Conservation (phyloP, 2,329 filamentous ascomycete species). For the Cryphonectria parasitica region DNA sequence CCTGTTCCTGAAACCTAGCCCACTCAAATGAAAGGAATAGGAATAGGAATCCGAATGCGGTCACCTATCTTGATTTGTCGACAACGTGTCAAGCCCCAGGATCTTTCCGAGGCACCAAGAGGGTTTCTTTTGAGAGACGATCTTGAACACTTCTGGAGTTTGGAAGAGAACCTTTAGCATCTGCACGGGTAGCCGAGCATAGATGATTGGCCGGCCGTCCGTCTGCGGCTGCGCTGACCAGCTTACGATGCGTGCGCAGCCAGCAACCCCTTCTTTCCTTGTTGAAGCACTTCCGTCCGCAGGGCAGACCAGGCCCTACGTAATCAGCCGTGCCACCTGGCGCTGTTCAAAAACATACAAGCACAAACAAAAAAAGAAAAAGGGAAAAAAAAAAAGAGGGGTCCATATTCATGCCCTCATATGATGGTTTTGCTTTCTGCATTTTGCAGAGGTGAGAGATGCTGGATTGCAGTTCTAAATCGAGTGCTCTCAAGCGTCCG, state of each 20-base stretch:
- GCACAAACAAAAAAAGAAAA: neutral
- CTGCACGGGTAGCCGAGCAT: neutral
- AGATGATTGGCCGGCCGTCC: neutral
- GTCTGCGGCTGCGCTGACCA: neutral
- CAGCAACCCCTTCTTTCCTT: neutral
- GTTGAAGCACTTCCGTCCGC: constrained; percentile 13
- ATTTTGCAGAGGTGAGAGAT: neutral
- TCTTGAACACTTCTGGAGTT: constrained; percentile 1
- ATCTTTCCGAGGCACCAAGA: neutral
- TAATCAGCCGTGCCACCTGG: constrained; percentile 6
- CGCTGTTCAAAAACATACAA: neutral
- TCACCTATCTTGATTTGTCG: neutral
- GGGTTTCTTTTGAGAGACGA: neutral
- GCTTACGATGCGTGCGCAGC: neutral
- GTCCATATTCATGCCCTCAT: neutral
- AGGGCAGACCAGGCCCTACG: constrained; percentile 20
- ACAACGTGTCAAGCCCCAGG: neutral
- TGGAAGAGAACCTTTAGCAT: neutral
- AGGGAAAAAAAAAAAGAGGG: neutral
- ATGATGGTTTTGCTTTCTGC: neutral
- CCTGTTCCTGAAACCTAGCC: constrained; percentile 25
- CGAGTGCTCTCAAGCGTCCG: neutral
- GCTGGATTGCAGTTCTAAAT: constrained; percentile 1
- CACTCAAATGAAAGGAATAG: constrained; percentile 5
- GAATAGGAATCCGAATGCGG: constrained; percentile 18